Evolutionary conservation across 2,329 filamentous ascomycete species (phyloP).

Genomic region (Fusarium tupiense): DNA sequence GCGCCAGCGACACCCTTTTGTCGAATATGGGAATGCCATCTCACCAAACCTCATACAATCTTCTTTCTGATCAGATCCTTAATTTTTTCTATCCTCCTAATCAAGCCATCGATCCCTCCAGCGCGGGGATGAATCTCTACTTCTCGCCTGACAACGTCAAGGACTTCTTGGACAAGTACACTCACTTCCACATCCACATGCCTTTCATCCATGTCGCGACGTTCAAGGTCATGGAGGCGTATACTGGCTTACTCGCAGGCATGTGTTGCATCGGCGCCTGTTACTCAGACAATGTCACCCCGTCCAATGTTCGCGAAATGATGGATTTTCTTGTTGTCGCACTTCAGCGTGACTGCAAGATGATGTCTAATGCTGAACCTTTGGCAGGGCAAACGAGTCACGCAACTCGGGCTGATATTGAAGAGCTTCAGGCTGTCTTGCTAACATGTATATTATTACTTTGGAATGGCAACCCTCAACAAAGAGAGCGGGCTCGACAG

Average conservation of each 20-base stretch:
- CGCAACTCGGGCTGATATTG: conserved; percentile 57
- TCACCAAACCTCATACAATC: conserved; percentile 61
- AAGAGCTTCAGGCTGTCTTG: conserved; percentile 74
- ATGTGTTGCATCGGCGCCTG: conserved; percentile 81
- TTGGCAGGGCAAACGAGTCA: conserved; percentile 39
- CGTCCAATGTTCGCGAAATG: conserved; percentile 72
- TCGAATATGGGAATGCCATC: conserved; percentile 60
- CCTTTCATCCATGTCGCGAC: conserved; percentile 77
- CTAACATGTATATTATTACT: conserved; percentile 70
- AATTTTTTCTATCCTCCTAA: conserved; percentile 64
- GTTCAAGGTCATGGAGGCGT: conserved; percentile 72
- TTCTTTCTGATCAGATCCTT: conserved; percentile 65
- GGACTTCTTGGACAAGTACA: conserved; percentile 76
- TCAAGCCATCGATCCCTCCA: conserved; percentile 59
- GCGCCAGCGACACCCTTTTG: conserved; percentile 57
- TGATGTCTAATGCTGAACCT: conserved; percentile 48
- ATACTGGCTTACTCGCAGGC: conserved; percentile 72
- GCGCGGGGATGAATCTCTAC: conserved; percentile 67
- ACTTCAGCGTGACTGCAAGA: conserved; percentile 65
- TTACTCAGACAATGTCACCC: conserved; percentile 71
- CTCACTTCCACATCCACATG: conserved; percentile 78
- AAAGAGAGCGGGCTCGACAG: conserved; percentile 70
- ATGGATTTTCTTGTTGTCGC: conserved; percentile 71
- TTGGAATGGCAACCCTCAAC: conserved; percentile 75
- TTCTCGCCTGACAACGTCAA: conserved; percentile 75